A percentile compares a stretch with the other conserved stretches of the same genome.
These are phyloP conservation scores for Carex cristatella DNA, from an alignment of 176 grass and related monocot species.

Conservation along the genomic window DNA sequence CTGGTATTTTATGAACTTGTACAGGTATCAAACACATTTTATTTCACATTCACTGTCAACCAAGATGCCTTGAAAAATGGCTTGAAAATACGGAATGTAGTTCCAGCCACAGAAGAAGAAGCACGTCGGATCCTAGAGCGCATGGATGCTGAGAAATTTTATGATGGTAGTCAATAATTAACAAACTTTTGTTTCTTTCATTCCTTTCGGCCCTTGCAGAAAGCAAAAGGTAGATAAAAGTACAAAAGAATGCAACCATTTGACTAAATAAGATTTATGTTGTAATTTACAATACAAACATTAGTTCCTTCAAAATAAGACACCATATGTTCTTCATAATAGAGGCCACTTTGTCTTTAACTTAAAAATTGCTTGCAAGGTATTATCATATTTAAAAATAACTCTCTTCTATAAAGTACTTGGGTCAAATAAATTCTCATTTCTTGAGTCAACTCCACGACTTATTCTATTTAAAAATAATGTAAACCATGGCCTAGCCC, in stretches of 20 bases:
- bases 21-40: conserved; percentile 88
- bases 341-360: not conserved
- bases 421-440: not conserved
- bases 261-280: not conserved
- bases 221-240: not conserved
- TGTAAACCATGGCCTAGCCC: not conserved
- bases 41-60: conserved; percentile 86
- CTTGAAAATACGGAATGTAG: conserved; percentile 72
- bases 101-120: conserved; percentile 92
- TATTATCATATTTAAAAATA: not conserved
- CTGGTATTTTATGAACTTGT: not conserved
- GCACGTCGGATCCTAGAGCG: conserved; percentile 59
- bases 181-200: not conserved
- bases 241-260: not conserved
- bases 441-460: not conserved
- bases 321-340: not conserved
- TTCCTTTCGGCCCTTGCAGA: not conserved
- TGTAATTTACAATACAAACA: not conserved
- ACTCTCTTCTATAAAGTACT: not conserved
- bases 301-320: conserved; percentile 7
- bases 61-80: conserved; percentile 54
- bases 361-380: not conserved
- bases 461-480: not conserved
- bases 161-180: conserved; percentile 23
- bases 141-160: conserved; percentile 67